These are phyloP conservation scores for Penicillium sp. DNA, from an alignment of 2,329 filamentous ascomycete genomes.

Conservation along the genomic window DNA sequence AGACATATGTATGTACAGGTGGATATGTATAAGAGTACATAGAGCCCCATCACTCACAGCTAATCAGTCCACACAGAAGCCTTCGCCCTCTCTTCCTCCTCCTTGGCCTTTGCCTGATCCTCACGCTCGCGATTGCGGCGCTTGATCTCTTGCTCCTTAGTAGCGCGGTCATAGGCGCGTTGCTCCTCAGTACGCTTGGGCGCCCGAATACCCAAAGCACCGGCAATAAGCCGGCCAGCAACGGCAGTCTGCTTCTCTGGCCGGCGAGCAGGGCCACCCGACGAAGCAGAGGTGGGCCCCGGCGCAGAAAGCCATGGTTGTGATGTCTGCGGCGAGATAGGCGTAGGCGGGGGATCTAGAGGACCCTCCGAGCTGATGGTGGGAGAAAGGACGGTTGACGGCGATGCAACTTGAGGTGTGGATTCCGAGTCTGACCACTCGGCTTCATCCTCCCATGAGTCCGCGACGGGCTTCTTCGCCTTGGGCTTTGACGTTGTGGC, in stretches of 20 bases:
- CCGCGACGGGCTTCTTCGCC: conserved; percentile 49
- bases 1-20: conserved; percentile 12
- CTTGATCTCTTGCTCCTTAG: conserved; percentile 80
- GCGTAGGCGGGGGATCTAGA: conserved; percentile 62
- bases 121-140: conserved; percentile 67
- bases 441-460: conserved; percentile 75
- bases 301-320: conserved; percentile 16
- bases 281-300: conserved; percentile 3
- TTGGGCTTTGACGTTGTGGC: conserved; percentile 10
- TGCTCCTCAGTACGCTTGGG: conserved; percentile 85
- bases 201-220: conserved; percentile 73
- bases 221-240: conserved; percentile 82
- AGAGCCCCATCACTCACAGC: background rate
- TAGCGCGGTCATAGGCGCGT: conserved; percentile 73
- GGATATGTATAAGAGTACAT: conserved; percentile 6
- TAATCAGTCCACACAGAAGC: conserved; percentile 77
- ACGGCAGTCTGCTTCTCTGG: conserved; percentile 94
- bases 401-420: conserved; percentile 17
- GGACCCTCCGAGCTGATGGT: conserved; percentile 29
- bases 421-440: conserved; percentile 40
- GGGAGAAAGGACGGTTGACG: conserved; percentile 24
- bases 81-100: conserved; percentile 68
- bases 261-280: conserved; percentile 35
- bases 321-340: conserved; percentile 52
- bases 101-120: conserved; percentile 58